Evolutionary conservation across 371 early-diverging fungal species (phyloP), one percentile per base, ranked within the genome.

Genomic region (Haplosporangium sp.): DNA sequence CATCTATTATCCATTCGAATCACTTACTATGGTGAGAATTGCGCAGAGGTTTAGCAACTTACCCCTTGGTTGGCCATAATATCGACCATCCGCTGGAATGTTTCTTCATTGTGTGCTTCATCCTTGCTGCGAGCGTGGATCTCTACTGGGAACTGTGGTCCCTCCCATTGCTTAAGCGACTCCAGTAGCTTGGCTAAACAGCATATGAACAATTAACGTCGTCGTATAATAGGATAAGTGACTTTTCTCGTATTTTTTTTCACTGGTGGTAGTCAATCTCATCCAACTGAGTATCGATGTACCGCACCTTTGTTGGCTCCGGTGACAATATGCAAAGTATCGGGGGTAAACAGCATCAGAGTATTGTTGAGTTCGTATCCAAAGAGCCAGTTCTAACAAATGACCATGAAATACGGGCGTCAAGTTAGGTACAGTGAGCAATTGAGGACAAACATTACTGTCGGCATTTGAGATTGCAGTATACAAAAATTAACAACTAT

Each of bases 321-420:
- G 20, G 96, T 93, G 14, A 96, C 81, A 62, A 98, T 85, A 9
- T 91, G 89, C 16, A 96, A 69, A 64, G 91, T 92, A 60, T 92
- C 92, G 23, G 83, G 87, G 46, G 93, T 93, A 40, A 98, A 84
- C 41, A 96, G 63, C 36, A 96, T 86, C 47, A 95, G 69, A 3
- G 96, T 95, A 67, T 97, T 95, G 6, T 93, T 91, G 68, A 98
- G 93, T 79, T 98, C 99, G 69, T 95, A 93, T 37, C 98, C 98
- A 59, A 98, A 85, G 50, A 98, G 88, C 96, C 98, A 99, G 45
- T 90, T 91, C 93, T 98, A 89, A 47, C 16, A 18, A 37, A 36
- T 37, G 55, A 50, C 45, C 74, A 64, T 20, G 38, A 9, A 52
- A 54, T 6, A 20, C 12, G 40, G 37, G 11, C 12, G 45, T 5